Evolutionary conservation across 2,329 filamentous ascomycete genomes (phyloP).

Genomic region (Penicillium corylophilum): DNA sequence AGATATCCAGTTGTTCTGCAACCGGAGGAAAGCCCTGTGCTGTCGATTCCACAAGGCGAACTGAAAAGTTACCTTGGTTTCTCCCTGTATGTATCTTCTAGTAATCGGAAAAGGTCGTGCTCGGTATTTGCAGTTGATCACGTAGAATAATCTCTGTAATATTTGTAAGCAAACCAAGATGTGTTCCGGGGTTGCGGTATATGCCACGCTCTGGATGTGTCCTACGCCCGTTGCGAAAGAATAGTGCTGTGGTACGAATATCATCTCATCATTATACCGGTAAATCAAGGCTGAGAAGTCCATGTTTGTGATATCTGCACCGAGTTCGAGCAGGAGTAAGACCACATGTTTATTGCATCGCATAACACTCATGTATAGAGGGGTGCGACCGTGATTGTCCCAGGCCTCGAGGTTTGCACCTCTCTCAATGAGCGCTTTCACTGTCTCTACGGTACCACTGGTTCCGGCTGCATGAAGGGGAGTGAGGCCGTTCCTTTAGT

Average conservation of each 20-base stretch:
- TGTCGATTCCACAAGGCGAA: constrained; percentile 71
- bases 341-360: too few relatives aligned
- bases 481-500: too few relatives aligned
- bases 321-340: too few relatives aligned
- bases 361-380: too few relatives aligned
- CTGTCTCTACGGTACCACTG: too few relatives aligned
- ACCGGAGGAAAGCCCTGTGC: constrained; percentile 98
- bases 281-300: too few relatives aligned
- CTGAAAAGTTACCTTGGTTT: constrained; percentile 79
- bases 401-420: too few relatives aligned
- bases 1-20: constrained; percentile 71
- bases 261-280: neutral
- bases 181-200: neutral
- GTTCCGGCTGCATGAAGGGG: too few relatives aligned
- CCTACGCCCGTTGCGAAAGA: neutral
- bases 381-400: too few relatives aligned
- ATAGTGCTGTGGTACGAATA: neutral
- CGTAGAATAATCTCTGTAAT: neutral
- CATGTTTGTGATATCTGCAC: too few relatives aligned
- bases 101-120: constrained; percentile 39
- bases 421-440: too few relatives aligned
- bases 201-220: neutral
- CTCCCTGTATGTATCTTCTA: constrained; percentile 40
- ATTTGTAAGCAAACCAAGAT: neutral
- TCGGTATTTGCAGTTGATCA: constrained; percentile 23